Percentiles rank a stretch among this genome's conserved stretches.
These are phyloP conservation scores for Fraxinus baroniana DNA, from an alignment of 305 asterid genomes.

Conservation along the genomic window DNA sequence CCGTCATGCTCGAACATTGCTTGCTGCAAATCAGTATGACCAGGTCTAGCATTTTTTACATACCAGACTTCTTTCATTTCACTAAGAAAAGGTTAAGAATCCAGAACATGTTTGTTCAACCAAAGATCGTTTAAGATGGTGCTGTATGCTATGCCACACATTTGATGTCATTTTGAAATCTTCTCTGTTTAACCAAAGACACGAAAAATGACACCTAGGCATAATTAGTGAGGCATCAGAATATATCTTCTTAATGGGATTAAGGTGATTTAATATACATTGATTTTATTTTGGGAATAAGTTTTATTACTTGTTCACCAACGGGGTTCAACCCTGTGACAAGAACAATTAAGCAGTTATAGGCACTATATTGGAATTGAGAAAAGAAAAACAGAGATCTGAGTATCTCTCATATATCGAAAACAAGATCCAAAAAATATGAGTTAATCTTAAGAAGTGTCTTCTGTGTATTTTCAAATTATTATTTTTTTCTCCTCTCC, in stretches of 20 bases:
- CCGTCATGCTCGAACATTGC: conserved; percentile 86
- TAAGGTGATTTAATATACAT: background rate
- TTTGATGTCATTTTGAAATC: background rate
- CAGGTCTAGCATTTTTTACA: conserved; percentile 44
- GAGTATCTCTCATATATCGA: background rate
- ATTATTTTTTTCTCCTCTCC: background rate
- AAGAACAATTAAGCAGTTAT: background rate
- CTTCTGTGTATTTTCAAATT: background rate
- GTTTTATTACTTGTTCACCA: background rate
- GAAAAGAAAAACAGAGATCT: background rate
- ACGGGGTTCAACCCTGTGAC: background rate
- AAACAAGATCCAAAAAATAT: background rate
- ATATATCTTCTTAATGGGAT: background rate
- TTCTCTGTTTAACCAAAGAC: background rate
- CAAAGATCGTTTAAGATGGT: background rate
- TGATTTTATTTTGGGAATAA: background rate
- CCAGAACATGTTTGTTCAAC: background rate
- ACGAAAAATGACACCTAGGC: background rate
- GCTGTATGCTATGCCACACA: background rate
- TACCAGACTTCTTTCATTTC: background rate
- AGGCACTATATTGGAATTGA: background rate
- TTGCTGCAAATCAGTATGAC: conserved; percentile 85
- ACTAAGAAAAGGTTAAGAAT: background rate
- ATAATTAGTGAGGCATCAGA: background rate
- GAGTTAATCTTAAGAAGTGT: background rate